Evolutionary conservation across 164 flowering plant genomes (phyloP).

Genomic region (Piper longum): DNA sequence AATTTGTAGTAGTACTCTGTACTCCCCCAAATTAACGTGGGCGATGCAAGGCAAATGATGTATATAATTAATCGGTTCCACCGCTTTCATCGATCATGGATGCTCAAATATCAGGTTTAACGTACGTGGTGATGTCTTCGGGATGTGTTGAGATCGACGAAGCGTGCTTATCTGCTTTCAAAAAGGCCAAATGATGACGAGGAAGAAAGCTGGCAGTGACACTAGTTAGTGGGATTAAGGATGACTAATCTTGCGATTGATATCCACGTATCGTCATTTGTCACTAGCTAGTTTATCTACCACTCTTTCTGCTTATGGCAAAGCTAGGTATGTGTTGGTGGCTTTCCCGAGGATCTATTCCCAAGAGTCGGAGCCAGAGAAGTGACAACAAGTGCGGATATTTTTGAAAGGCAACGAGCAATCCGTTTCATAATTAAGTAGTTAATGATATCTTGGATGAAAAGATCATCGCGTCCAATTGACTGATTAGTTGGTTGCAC

Average conservation of each 20-base stretch:
- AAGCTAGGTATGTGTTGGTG: too few relatives aligned
- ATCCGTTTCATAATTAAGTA: not conserved
- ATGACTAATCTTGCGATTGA: not conserved
- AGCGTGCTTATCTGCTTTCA: too few relatives aligned
- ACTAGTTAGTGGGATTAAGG: not conserved
- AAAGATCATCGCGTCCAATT: not conserved
- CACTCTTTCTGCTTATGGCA: not conserved
- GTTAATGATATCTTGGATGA: too few relatives aligned
- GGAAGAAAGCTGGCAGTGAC: not conserved
- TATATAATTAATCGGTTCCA: too few relatives aligned
- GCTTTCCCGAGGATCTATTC: not conserved
- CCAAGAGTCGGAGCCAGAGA: not conserved
- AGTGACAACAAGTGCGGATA: not conserved
- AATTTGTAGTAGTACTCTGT: not conserved
- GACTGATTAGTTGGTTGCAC: not conserved
- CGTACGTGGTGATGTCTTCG: too few relatives aligned
- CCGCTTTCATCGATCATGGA: too few relatives aligned
- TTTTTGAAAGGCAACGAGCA: not conserved
- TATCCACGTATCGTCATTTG: not conserved
- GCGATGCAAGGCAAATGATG: not conserved
- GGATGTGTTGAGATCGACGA: too few relatives aligned
- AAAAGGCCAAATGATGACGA: not conserved
- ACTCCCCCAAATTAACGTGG: not conserved
- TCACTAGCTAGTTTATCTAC: not conserved
- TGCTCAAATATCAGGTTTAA: too few relatives aligned